These are phyloP conservation scores for Zoysia japonica DNA, from an alignment of 176 grass and related monocot genomes.

Conservation along the genomic window DNA sequence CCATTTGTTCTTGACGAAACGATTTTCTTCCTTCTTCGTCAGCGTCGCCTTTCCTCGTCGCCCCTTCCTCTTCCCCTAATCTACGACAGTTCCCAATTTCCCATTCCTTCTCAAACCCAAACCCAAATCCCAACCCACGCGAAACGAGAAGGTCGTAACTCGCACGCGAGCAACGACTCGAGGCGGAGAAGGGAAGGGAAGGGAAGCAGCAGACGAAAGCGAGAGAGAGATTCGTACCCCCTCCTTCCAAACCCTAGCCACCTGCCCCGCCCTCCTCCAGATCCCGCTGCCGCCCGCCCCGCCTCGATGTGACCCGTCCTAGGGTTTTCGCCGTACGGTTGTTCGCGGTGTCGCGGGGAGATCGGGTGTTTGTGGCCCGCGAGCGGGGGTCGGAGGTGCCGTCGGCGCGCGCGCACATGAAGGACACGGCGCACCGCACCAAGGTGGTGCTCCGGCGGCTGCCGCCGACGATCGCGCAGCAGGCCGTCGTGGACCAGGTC, in stretches of 20 bases:
- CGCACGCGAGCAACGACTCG: conserved; percentile 44
- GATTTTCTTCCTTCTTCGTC: background rate
- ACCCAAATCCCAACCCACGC: conserved; percentile 27
- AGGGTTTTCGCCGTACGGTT: conserved; percentile 42
- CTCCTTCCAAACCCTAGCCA: conserved; percentile 49
- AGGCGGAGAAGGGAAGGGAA: background rate
- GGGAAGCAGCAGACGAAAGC: conserved; percentile 31
- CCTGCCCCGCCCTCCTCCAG: conserved; percentile 21
- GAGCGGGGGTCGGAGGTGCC: background rate
- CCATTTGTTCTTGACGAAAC: background rate
- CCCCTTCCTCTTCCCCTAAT: conserved; percentile 23
- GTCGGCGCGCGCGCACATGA: conserved; percentile 62
- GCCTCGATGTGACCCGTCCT: conserved; percentile 49
- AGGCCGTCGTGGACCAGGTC: conserved; percentile 88
- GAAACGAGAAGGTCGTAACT: background rate
- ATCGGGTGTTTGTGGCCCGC: background rate
- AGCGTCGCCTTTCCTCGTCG: background rate
- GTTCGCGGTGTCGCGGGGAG: background rate
- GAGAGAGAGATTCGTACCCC: conserved; percentile 20
- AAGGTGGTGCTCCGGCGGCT: conserved; percentile 92
- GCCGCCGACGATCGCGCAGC: conserved; percentile 74
- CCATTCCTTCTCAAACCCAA: conserved; percentile 1
- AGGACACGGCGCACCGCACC: conserved; percentile 69
- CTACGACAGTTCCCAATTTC: conserved; percentile 52
- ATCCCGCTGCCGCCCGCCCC: conserved; percentile 38